phyloP scores from a whole-genome alignment of 2,329 filamentous ascomycete genomes.

The Aspergillus transmontanensis region DNA sequence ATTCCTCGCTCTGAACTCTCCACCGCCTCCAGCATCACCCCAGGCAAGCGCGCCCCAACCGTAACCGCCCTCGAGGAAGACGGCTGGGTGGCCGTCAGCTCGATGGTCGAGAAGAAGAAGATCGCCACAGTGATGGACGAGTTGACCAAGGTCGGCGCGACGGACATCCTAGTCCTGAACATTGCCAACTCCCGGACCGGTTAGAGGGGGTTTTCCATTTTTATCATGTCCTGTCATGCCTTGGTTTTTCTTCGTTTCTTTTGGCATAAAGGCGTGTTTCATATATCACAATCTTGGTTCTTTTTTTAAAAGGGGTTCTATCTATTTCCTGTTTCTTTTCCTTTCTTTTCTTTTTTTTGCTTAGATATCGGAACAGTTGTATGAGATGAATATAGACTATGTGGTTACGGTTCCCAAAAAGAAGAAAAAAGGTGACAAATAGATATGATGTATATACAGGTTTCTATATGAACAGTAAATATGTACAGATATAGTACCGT shows the following conservation, averaged over 20 bases:
- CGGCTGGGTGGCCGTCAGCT: conserved; percentile 90
- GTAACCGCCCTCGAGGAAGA: conserved; percentile 86
- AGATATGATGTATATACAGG: conserved; percentile 3
- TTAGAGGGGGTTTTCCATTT: conserved; percentile 21
- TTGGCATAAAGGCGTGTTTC: conserved; percentile 4
- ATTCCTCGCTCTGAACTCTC: conserved; percentile 70
- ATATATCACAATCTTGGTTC: conserved; percentile 2
- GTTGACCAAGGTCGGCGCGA: conserved; percentile 72
- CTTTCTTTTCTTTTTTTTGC: background rate
- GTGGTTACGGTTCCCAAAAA: background rate
- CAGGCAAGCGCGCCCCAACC: conserved; percentile 90
- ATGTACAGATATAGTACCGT: background rate
- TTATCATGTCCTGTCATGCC: conserved; percentile 9
- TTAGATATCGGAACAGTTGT: background rate
- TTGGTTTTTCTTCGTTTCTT: conserved; percentile 11
- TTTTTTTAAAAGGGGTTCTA: background rate
- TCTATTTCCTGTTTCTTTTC: background rate
- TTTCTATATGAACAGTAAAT: background rate
- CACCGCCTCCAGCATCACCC: conserved; percentile 75
- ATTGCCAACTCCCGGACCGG: conserved; percentile 75
- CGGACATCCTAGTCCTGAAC: conserved; percentile 81
- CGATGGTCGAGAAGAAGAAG: conserved; percentile 88
- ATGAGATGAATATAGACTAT: conserved; percentile 3
- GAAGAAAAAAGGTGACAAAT: background rate
- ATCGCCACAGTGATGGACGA: conserved; percentile 88